Conservation (phyloP, 345 rosid species). For the Linum usitatissimum region DNA sequence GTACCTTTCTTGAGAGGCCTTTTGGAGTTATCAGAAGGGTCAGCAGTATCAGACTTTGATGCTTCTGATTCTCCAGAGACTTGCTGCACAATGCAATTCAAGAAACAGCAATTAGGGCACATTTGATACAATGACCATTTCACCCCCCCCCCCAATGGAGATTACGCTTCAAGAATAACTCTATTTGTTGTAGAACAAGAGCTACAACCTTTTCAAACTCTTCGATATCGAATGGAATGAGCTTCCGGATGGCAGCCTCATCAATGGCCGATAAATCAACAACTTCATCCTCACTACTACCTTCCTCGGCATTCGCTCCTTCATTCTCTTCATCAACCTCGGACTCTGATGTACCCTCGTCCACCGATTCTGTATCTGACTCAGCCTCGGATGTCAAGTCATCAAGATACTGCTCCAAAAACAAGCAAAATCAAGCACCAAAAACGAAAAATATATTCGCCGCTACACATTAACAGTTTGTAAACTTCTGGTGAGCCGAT, state of each 20-base stretch:
- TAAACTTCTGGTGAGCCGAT: constrained; percentile 3
- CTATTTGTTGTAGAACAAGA: no score
- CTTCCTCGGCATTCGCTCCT: constrained; percentile 59
- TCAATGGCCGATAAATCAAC: constrained; percentile 54
- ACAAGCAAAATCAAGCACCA: constrained; percentile 13
- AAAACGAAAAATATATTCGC: neutral
- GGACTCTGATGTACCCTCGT: constrained; percentile 64
- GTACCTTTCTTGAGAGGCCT: constrained; percentile 64
- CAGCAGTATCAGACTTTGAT: constrained; percentile 40
- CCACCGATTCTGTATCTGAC: constrained; percentile 57
- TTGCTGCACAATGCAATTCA: constrained; percentile 33
- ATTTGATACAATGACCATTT: neutral
- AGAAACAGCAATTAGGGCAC: constrained; percentile 12
- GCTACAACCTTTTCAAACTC: constrained; percentile 51
- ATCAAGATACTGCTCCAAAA: constrained; percentile 59
- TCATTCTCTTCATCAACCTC: constrained; percentile 80
- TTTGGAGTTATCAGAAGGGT: constrained; percentile 40
- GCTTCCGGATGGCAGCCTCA: constrained; percentile 74
- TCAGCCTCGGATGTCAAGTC: constrained; percentile 55
- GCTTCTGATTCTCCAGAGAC: constrained; percentile 52
- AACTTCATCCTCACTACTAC: constrained; percentile 60
- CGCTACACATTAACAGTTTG: neutral
- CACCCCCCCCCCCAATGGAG: no score
- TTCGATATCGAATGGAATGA: constrained; percentile 56
- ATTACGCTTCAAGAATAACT: no score